These are phyloP conservation scores for Nosema muscidifuracis DNA, from an alignment of 371 early-diverging fungal genomes.

Conservation along the genomic window DNA sequence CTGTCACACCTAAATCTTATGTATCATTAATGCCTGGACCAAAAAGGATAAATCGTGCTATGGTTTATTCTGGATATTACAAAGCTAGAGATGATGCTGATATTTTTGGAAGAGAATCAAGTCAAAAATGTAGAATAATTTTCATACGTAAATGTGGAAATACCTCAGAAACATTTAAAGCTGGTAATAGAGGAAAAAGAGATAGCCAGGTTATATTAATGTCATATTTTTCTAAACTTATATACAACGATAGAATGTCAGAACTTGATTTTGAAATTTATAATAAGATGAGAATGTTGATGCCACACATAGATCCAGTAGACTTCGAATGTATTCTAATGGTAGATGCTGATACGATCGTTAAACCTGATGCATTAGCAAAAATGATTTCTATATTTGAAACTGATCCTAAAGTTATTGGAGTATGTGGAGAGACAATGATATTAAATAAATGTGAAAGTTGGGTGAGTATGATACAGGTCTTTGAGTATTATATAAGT, in stretches of 20 bases:
- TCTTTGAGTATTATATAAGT: conserved; percentile 93
- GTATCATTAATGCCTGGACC: conserved; percentile 81
- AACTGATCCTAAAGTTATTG: conserved; percentile 62
- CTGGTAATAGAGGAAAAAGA: conserved; percentile 95
- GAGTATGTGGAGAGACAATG: conserved; percentile 64
- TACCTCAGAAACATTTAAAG: conserved; percentile 75
- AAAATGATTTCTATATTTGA: conserved; percentile 61
- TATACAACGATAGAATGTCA: conserved; percentile 80
- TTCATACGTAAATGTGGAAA: conserved; percentile 64
- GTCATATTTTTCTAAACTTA: conserved; percentile 79
- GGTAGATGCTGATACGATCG: conserved; percentile 65
- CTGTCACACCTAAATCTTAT: conserved; percentile 71
- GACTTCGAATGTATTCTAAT: conserved; percentile 62
- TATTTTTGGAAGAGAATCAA: conserved; percentile 16
- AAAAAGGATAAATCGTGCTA: conserved; percentile 79
- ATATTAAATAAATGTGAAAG: conserved; percentile 63
- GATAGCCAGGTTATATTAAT: conserved; percentile 95
- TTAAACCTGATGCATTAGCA: conserved; percentile 56
- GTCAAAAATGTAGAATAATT: conserved; percentile 37
- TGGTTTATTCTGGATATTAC: conserved; percentile 86
- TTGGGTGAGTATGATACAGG: conserved; percentile 82
- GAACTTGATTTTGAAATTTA: conserved; percentile 83
- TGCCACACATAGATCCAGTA: conserved; percentile 64
- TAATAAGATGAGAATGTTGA: conserved; percentile 73
- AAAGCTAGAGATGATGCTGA: conserved; percentile 6